Conservation (phyloP, 1,284 basidiomycete species). For the Cerrena zonata region DNA sequence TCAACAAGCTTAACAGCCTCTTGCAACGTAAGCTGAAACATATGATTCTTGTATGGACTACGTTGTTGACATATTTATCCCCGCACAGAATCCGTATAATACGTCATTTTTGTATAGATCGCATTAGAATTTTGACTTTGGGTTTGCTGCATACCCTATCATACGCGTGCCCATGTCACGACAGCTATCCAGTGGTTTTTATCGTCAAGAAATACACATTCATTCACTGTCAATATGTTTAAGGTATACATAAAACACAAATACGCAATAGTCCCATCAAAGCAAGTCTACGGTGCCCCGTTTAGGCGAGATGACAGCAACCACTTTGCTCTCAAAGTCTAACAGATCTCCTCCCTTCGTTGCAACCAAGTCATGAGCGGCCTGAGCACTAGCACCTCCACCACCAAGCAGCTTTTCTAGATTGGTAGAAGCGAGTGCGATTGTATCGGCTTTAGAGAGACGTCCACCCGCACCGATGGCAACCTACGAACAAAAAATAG, state of each 20-base stretch:
- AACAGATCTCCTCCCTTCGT: slow-evolving; percentile 25
- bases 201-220: no score
- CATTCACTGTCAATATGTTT: no score
- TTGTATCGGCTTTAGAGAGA: slow-evolving; percentile 46
- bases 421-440: slow-evolving; percentile 58
- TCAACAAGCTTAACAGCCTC: slow-evolving; percentile 90
- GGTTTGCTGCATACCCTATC: not conserved
- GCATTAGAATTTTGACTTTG: not conserved
- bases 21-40: slow-evolving; percentile 58
- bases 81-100: slow-evolving; percentile 34
- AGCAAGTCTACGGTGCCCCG: slow-evolving; percentile 25
- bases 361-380: slow-evolving; percentile 42
- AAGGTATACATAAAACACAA: not conserved
- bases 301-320: slow-evolving; percentile 37
- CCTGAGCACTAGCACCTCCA: slow-evolving; percentile 21
- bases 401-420: slow-evolving; percentile 50
- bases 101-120: not conserved
- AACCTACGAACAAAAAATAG: slow-evolving; percentile 19
- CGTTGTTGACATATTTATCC: not conserved
- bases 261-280: slow-evolving; percentile 1
- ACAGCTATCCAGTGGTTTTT: no score
- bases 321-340: slow-evolving; percentile 41
- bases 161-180: not conserved
- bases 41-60: slow-evolving; percentile 9
- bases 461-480: slow-evolving; percentile 30